Evolutionary conservation across 2,329 filamentous ascomycete genomes (phyloP), one percentile per base, ranked within the genome.

Genomic region (Aureobasidium namibiae): DNA sequence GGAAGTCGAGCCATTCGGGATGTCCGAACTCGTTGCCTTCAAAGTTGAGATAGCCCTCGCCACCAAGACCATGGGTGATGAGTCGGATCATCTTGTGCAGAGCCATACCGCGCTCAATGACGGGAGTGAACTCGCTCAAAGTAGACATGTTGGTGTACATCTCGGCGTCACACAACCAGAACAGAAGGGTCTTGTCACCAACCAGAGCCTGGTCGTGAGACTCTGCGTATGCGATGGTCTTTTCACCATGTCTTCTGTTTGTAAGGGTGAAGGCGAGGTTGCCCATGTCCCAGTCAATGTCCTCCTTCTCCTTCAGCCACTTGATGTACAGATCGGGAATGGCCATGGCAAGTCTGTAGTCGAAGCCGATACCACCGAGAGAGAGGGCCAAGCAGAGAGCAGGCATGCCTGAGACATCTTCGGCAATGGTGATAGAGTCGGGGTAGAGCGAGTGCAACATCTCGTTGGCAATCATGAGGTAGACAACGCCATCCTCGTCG

Each of bases 261-360:
- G 89, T 95, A 61, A 99, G 77, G 0, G 91, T 96, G 76, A 87
- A 92, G 71, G 85, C 86, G 56, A 99, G 88, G 65, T 82, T 86
- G 60, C 83, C 85, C 74, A 99, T 88, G 67, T 97, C 89, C 94
- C 94, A 99, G 10, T 95, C 83, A 63, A 90, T 80, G 68, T 99
- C 94, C 69, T 88, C 82, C 72, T 90, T 85, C 75, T 99, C 94
- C 74, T 99, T 99, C 62, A 97, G 75, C 70, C 95, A 90, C 77
- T 99, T 99, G 80, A 99, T 99, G 85, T 95, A 99, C 84, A 99
- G 89, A 73, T 99, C 94, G 4, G 94, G 94, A 63, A 99, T 86
- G 4, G 94, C 94, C 94, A 99, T 99, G 59, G 92, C 92, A 33
- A 99, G 83, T 65, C 94, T 85, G 74, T 99, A 99, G 75, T 99